Percentiles rank a stretch among this genome's conserved stretches.
Conservation (phyloP, 352 stramenopile species). For the Phytophthora citrophthora region DNA sequence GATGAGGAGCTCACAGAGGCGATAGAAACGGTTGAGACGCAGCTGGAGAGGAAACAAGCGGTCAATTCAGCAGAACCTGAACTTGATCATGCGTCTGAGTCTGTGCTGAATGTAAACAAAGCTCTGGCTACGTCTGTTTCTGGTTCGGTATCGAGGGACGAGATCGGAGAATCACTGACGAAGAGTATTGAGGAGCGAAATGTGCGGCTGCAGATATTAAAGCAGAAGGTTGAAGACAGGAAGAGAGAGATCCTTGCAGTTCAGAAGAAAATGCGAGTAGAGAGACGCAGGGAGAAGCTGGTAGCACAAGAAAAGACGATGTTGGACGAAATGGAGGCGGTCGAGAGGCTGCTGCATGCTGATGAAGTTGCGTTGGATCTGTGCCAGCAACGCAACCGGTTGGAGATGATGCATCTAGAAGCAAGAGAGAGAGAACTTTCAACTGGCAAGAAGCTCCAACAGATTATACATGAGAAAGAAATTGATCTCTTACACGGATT, state of each 20-base stretch:
- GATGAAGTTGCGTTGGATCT: conserved; percentile 54
- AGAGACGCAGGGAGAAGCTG: conserved; percentile 55
- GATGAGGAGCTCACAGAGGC: conserved; percentile 22
- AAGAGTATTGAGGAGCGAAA: conserved; percentile 76
- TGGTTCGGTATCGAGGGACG: conserved; percentile 27
- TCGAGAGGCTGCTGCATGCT: conserved; percentile 43
- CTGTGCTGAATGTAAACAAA: conserved; percentile 8
- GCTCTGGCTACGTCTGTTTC: conserved; percentile 12
- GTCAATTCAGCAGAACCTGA: background rate
- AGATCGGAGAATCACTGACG: conserved; percentile 48
- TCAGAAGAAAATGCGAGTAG: conserved; percentile 58
- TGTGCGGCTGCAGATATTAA: conserved; percentile 55
- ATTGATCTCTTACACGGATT: conserved; percentile 38
- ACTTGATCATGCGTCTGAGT: background rate
- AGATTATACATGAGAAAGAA: background rate
- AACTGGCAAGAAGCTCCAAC: background rate
- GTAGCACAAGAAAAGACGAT: conserved; percentile 49
- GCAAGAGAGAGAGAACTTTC: conserved; percentile 29
- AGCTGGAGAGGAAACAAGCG: conserved; percentile 7
- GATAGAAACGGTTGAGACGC: conserved; percentile 10
- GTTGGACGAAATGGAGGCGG: conserved; percentile 53
- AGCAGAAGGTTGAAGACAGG: conserved; percentile 43
- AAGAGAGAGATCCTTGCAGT: conserved; percentile 49
- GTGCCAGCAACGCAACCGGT: conserved; percentile 49
- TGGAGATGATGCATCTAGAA: conserved; percentile 55